Conservation (phyloP, 768 basidiomycete genomes). For the Mycena crocata region DNA sequence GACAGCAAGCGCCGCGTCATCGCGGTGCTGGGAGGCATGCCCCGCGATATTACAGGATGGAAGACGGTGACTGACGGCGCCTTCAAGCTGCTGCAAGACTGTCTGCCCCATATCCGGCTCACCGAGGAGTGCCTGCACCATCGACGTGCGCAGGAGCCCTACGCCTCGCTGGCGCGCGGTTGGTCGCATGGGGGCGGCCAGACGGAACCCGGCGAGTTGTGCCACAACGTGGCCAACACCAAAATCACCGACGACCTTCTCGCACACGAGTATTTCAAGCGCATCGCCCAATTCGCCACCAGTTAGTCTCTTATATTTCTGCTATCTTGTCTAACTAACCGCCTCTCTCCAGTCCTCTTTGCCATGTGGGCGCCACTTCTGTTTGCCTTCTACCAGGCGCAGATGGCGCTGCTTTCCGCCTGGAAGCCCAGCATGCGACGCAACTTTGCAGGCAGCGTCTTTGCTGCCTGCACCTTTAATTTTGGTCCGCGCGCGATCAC, state of each 20-base stretch:
- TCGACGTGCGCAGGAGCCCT: conserved; percentile 8
- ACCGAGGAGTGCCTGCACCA: not conserved
- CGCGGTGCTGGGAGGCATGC: conserved; percentile 17
- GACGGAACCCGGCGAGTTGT: conserved; percentile 7
- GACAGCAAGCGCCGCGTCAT: conserved; percentile 4
- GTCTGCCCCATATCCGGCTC: not conserved
- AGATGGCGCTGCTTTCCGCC: not conserved
- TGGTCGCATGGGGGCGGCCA: conserved; percentile 4
- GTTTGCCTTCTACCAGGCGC: not conserved
- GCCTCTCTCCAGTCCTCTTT: not conserved
- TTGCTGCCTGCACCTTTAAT: conserved; percentile 43
- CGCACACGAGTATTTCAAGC: conserved; percentile 4
- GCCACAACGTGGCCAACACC: conserved; percentile 8
- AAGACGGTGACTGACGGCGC: not conserved
- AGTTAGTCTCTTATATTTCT: not conserved
- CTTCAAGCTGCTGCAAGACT: not conserved
- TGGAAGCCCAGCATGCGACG: not conserved
- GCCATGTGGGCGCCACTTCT: conserved; percentile 1
- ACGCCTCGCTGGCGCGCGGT: not conserved
- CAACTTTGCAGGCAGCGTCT: conserved; percentile 28
- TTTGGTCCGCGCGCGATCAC: conserved; percentile 37
- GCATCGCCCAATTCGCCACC: conserved; percentile 6
- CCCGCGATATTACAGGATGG: conserved; percentile 6
- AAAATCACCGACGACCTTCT: conserved; percentile 12
- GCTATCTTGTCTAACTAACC: not conserved